phyloP scores from a whole-genome alignment of 345 rosid genomes.

The Rhizophora mangle region DNA sequence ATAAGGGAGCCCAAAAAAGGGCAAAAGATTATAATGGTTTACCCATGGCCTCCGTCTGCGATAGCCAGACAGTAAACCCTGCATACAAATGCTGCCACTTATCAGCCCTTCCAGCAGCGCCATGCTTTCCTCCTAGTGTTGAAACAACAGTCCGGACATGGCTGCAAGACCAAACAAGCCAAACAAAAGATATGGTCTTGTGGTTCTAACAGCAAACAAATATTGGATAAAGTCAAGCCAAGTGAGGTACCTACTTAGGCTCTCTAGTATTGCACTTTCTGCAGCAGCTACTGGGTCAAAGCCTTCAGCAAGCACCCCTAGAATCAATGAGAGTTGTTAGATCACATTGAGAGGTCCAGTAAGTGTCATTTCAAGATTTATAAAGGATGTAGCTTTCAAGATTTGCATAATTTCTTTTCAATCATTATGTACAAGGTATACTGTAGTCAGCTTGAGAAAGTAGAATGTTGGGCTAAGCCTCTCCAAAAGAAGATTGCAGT shows the following conservation, averaged over 20 bases:
- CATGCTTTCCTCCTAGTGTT: constrained; percentile 74
- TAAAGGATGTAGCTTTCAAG: not conserved
- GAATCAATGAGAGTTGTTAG: constrained; percentile 34
- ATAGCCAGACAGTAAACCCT: constrained; percentile 83
- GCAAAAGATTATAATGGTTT: constrained; percentile 5
- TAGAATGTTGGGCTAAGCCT: not conserved
- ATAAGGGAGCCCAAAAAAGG: not conserved
- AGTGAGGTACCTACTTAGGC: constrained; percentile 66
- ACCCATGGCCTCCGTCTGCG: constrained; percentile 82
- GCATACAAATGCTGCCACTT: constrained; percentile 82
- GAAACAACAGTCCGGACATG: constrained; percentile 85
- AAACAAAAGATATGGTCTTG: not conserved
- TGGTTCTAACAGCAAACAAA: not conserved
- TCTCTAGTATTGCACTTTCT: constrained; percentile 62
- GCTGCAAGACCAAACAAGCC: constrained; percentile 41
- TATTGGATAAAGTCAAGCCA: constrained; percentile 8
- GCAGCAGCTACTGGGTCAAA: constrained; percentile 58
- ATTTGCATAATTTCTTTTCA: too few relatives aligned
- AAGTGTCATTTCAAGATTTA: constrained; percentile 11
- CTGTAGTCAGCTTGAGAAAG: not conserved
- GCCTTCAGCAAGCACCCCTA: constrained; percentile 80
- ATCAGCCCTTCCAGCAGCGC: constrained; percentile 59
- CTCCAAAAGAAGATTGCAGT: not conserved
- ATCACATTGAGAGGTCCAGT: constrained; percentile 23
- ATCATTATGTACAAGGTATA: not conserved